Base-by-base conservation (phyloP, 2,329 filamentous ascomycete species). In the Proliferodiscus dingleyae region DNA sequence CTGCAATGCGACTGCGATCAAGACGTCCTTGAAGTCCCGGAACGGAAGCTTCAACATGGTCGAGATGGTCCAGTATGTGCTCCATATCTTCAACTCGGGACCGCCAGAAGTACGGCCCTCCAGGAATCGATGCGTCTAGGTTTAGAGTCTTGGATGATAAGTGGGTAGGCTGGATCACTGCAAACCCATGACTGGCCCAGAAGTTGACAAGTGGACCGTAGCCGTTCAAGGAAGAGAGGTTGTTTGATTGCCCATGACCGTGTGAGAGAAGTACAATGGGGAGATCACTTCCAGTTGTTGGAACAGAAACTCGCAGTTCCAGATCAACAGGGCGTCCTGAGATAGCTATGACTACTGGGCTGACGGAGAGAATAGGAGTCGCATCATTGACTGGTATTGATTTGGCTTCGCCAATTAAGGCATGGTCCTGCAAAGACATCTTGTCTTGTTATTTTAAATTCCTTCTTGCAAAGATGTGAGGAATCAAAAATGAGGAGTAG, bases 101-200 rank as follows among this genome's bases (percentile, higher is more conserved):
- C 13, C 61, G 54, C 59, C 63, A 65, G 29, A 46, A 51, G 3
- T 45, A 19, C 45, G 60, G 64, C 37, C 63, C 49, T 5, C 50
- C 52, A 9, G 51, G 38, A 8, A 47, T 32, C 1, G 47, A 19
- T 22, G 42, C 9, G 8, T 41, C 32, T 3, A 67, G 47, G 7
- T 45, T 51, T 2, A 68, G 56, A 2, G 61, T 61, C 30, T 53
- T 52, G 18, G 68, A 70, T 41, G 58, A 63, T 2, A 71, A 54
- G 49, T 70, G 68, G 2, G 68, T 70, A 3, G 69, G 69, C 46
- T 71, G 68, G 9, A 71, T 56, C 4, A 71, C 69, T 0, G 61
- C 66, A 52, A 71, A 71, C 43, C 68, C 68, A 37, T 67, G 68
- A 15, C 63, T 57, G 4, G 68, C 68, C 60, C 63, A 70, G 58